Evolutionary conservation across 345 rosid genomes (phyloP), one percentile per base, ranked within the genome.

Genomic region (Populus alba): DNA sequence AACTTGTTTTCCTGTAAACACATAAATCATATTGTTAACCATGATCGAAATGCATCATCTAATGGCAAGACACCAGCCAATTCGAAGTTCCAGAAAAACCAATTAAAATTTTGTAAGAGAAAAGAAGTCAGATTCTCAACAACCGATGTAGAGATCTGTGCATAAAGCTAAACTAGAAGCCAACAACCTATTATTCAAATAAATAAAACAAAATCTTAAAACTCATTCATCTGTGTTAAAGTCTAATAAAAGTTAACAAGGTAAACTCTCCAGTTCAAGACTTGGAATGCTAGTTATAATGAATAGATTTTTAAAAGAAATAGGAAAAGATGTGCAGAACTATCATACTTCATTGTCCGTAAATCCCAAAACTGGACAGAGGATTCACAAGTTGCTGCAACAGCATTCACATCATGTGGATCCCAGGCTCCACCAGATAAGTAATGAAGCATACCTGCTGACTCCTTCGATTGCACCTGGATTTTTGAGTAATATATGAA

Each of bases 381-480:
- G 51, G 99, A 93, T 78, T 92, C 99, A 87, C 88, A 85, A 75
- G 96, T 90, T 41, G 93, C 92, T 49, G 93, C 97, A 43, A 93
- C 81, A 83, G 88, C 75, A 87, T 92, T 95, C 65, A 86, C 82
- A 45, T 93, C 93, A 86, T 95, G 97, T 4, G 96, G 98, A 89
- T 94, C 94, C 97, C 97, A 91, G 23, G 95, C 97, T 82, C 97
- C 97, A 82, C 97, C 94, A 81, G 92, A 89, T 75, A 93, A 81
- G 82, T 87, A 87, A 73, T 93, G 97, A 77, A 92, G 83, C 94
- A 91, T 86, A 70, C 97, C 97, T 81, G 94, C 86, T 51, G 97
- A 91, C 66, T 88, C 95, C 82, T 91, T 91, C 41, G 97, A 95
- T 70, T 86, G 83, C 59, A 92, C 95, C 98, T 91, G 79, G 29